A percentile compares a stretch with the other conserved stretches of the same genome.
Evolutionary conservation across 2,329 filamentous ascomycete species (phyloP).

Genomic region (Fusarium tuaranense): DNA sequence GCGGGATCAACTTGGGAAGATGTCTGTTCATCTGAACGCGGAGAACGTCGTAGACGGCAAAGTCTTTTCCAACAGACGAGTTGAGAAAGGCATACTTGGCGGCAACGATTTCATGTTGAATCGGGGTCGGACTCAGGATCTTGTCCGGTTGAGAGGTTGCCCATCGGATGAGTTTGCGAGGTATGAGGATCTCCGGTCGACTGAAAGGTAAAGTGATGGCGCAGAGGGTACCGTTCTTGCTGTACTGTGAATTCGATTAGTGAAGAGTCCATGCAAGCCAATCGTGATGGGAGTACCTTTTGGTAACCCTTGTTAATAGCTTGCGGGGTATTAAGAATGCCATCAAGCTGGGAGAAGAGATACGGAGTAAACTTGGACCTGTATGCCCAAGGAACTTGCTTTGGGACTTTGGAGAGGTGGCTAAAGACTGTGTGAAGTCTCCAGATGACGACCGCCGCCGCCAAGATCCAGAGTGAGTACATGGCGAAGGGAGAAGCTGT

Average conservation of each 20-base stretch:
- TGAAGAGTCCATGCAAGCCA: not conserved
- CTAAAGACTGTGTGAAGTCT: not conserved
- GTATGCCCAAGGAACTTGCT: not conserved
- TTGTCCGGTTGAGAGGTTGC: not conserved
- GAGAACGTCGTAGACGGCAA: not conserved
- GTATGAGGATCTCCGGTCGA: not conserved
- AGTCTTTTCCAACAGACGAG: not conserved
- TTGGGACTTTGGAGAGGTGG: slow-evolving; percentile 2
- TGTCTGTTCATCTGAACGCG: not conserved
- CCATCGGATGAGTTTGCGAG: not conserved
- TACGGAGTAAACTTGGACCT: not conserved
- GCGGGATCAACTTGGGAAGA: not conserved
- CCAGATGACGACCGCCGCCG: not conserved
- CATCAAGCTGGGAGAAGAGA: not conserved
- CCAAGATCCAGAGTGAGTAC: not conserved
- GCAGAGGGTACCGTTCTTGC: not conserved
- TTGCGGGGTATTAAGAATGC: not conserved
- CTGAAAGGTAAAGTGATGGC: not conserved
- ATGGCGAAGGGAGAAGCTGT: not conserved
- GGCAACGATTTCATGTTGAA: not conserved
- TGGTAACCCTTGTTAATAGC: not conserved
- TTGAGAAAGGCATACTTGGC: not conserved
- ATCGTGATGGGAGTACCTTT: not conserved
- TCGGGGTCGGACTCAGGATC: not conserved
- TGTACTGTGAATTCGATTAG: not conserved